Conservation (phyloP, 1,284 basidiomycete genomes). For the Ganoderma leucocontextum region DNA sequence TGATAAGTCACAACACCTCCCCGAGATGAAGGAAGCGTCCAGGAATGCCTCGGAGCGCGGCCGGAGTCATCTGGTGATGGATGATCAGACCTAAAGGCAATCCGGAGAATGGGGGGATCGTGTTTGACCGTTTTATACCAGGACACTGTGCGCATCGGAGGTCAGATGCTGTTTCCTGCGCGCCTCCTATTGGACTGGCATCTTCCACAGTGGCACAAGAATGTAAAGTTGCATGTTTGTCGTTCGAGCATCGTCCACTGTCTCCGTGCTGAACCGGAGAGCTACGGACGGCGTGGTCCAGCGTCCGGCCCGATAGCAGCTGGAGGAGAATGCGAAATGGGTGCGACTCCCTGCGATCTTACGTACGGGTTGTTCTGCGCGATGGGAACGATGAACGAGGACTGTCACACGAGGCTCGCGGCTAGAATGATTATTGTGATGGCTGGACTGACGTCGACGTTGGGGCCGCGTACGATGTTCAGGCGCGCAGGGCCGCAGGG, state of each 20-base stretch:
- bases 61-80: conserved; percentile 17
- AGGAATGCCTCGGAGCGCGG: conserved; percentile 1
- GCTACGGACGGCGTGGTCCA: neutral
- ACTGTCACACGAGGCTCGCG: conserved; percentile 29
- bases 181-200: neutral
- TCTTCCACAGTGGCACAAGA: conserved; percentile 10
- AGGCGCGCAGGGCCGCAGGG: conserved; percentile 3
- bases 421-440: conserved; percentile 22
- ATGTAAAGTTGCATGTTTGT: conserved; percentile 8
- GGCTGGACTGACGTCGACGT: conserved; percentile 12
- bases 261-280: conserved; percentile 12
- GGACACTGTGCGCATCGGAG: conserved; percentile 8
- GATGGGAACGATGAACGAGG: conserved; percentile 21
- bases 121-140: neutral
- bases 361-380: conserved; percentile 21
- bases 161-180: conserved; percentile 11
- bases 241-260: conserved; percentile 7
- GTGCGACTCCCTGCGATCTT: conserved; percentile 14
- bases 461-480: neutral
- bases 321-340: conserved; percentile 7
- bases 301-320: conserved; percentile 8
- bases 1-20: neutral
- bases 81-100: conserved; percentile 12
- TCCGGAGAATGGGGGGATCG: conserved; percentile 11
- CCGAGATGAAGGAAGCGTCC: neutral